Percentiles rank a stretch among this genome's conserved stretches.
Conservation (phyloP, 2,329 filamentous ascomycete species). For the Zarea fungicola region DNA sequence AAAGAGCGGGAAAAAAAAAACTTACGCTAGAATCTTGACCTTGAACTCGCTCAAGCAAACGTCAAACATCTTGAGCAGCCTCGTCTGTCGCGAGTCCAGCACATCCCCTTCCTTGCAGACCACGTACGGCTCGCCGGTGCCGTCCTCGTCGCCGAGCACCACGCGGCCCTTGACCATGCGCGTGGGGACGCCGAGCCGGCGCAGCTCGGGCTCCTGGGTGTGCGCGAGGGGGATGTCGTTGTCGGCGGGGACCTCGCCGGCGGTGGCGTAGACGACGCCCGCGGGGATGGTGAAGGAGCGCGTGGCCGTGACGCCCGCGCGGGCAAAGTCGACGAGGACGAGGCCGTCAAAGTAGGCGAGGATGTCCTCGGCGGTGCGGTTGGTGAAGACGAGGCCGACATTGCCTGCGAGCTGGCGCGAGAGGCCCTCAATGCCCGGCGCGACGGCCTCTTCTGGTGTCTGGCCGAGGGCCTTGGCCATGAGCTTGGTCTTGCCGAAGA, state of each 20-base stretch:
- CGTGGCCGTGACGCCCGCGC: slow-evolving; percentile 71
- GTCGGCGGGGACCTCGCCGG: slow-evolving; percentile 71
- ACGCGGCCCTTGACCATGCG: slow-evolving; percentile 85
- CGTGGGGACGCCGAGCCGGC: slow-evolving; percentile 85
- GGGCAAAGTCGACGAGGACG: slow-evolving; percentile 79
- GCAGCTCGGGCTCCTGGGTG: slow-evolving; percentile 82
- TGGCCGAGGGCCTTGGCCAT: slow-evolving; percentile 92
- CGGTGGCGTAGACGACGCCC: slow-evolving; percentile 75
- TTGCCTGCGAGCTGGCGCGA: slow-evolving; percentile 68
- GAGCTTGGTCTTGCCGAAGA: slow-evolving; percentile 99
- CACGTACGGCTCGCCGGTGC: slow-evolving; percentile 56
- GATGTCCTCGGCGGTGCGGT: slow-evolving; percentile 63
- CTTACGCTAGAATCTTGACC: slow-evolving; percentile 70
- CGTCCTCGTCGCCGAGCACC: slow-evolving; percentile 56
- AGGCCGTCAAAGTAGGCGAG: slow-evolving; percentile 67
- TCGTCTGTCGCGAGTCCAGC: slow-evolving; percentile 86
- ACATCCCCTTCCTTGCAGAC: slow-evolving; percentile 82
- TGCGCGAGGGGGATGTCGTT: slow-evolving; percentile 85
- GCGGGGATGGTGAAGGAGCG: slow-evolving; percentile 75
- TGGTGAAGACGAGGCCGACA: slow-evolving; percentile 87
- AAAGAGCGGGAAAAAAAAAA: slow-evolving; percentile 17
- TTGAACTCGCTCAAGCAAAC: slow-evolving; percentile 87
- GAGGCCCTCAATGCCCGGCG: slow-evolving; percentile 69
- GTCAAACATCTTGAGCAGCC: slow-evolving; percentile 88
- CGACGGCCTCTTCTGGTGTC: slow-evolving; percentile 70